Evolutionary conservation across 1,284 basidiomycete species (phyloP), one percentile per base, ranked within the genome.

Genomic region (Trametes pubescens): DNA sequence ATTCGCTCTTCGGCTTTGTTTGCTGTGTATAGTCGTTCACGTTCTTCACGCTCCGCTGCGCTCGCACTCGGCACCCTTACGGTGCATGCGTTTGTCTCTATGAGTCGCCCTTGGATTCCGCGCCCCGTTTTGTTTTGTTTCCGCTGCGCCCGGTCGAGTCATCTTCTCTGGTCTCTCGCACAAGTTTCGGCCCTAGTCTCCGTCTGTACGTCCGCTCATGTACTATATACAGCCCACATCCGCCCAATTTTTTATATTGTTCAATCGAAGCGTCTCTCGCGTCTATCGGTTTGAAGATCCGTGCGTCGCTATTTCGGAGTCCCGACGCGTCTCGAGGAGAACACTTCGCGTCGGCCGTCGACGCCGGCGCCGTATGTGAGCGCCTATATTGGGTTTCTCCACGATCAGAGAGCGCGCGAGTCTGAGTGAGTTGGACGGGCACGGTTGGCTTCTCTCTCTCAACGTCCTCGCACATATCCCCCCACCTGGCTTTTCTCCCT

Each of bases 21-120:
- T 66, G 67, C 67, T 68, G 64, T 68, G 57, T 37, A 65, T 61
- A 68, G 61, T 34, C 44, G 35, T 61, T 51, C 47, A n/a, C 46
- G 16, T 35, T 54, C 14, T 16, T 4, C 48, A 21, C 43, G 10
- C 34, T 40, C 40, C 16, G 4, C 18, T 8, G 6, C 40, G 14
- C 18, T 43, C 47, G 24, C 9, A 14, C 47, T 48, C 29, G 24
- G 47, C 26, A 24, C 8, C 13, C 9, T n/a, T 47, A 38, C 14
- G 14, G 10, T 38, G 3, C 37, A 3, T 38, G 37, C 37, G 11
- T 13, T 38, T 3, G 10, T 38, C 14, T 2, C 11, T 13, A 10
- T 38, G 34, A 11, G 37, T 10, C 10, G 37, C 37, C 11, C 37
- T 13, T 16, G 37, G 10, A 2, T 38, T 16, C 37, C 37, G 37